Evolutionary conservation across 2,329 filamentous ascomycete genomes (phyloP), one percentile per base, ranked within the genome.

Genomic region (Penicillium polonicum): DNA sequence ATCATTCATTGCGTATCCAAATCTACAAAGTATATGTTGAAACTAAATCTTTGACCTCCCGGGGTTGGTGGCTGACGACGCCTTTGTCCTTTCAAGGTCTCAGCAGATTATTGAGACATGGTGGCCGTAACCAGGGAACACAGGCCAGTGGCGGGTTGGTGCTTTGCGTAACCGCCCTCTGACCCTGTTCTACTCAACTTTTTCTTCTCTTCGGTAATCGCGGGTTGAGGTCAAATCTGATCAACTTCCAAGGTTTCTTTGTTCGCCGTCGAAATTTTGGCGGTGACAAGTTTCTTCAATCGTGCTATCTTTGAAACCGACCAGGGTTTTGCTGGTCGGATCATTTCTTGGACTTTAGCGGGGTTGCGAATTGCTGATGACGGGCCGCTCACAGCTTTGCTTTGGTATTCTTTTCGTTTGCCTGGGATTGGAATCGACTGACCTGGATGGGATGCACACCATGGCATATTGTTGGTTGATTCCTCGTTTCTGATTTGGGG

Each of bases 111-210:
- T 25, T 17, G 27, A 48, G 42, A 25, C 19, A 31, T 36, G 31
- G 46, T 49, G 19, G 25, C 27, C 13, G n/a, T 57, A 38, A 42
- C 49, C 55, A 57, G 42, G 55, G 49, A 53, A 53, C 49, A 57
- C 49, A 43, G 21, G 27, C 17, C 42, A 42, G 55, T 57, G 55
- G 49, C 55, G 55, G 49, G 19, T 25, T 55, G 12, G 43, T 48
- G 49, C 25, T 25, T 57, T 45, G 48, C 54, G 55, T 57, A 42
- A 53, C 55, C 55, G 42, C 42, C 27, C 19, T 52, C 29, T 51
- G 31, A 44, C 36, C 13, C 9, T 57, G 43, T 53, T 57, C 42
- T 44, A 35, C 52, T 21, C 48, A 48, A 29, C 17, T 46, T 42
- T 36, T 52, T 42, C 39, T 27, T 27, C 39, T 52, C 31, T 52